Base-by-base conservation (phyloP, 1,139 yeast genomes). In the Suhomyces kunorum region DNA sequence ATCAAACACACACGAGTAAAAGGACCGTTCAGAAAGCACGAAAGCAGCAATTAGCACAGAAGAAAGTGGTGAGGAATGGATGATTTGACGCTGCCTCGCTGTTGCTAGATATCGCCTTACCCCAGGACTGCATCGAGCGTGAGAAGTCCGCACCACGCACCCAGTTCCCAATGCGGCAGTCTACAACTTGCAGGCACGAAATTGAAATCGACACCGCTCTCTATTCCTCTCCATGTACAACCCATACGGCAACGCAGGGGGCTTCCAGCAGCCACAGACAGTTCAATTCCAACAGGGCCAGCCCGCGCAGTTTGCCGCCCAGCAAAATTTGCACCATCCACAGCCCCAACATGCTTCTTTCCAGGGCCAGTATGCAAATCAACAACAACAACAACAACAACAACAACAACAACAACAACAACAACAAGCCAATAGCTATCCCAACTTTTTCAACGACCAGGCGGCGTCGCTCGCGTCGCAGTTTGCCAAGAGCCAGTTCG, bases 401-500 rank as follows among this genome's bases (percentile, higher is more conserved):
- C 24, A 20, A n/a, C 24, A 5, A n/a, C n/a, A n/a, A n/a, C n/a
- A n/a, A n/a, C n/a, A n/a, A n/a, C n/a, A n/a, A n/a, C n/a, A n/a
- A n/a, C 52, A 41, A 32, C 51, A 42, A 27, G 39, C 39, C n/a
- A 52, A 47, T 9, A 43, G 31, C 8, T 46, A 45, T 53, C 58
- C 59, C 43, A 66, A 69, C 45, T 73, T 85, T 50, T 77, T 88
- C 59, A 78, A 76, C 49, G 96, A 87, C 55, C 94, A 96, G 15
- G 79, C 88, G 5, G 79, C 95, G 0, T 80, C 86, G 39, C 76
- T 92, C 73, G 96, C 97, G 2, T 78, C 92, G 25, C 96, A 87
- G 55, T 81, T 90, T 46, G 96, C 98, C 23, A 85, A 87, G 54
- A 78, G 78, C 40, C 96, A 98, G 5, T 77, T 92, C 39, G 81